Conservation (phyloP, 2,329 filamentous ascomycete genomes). For the Davidsoniella neocaledoniae region DNA sequence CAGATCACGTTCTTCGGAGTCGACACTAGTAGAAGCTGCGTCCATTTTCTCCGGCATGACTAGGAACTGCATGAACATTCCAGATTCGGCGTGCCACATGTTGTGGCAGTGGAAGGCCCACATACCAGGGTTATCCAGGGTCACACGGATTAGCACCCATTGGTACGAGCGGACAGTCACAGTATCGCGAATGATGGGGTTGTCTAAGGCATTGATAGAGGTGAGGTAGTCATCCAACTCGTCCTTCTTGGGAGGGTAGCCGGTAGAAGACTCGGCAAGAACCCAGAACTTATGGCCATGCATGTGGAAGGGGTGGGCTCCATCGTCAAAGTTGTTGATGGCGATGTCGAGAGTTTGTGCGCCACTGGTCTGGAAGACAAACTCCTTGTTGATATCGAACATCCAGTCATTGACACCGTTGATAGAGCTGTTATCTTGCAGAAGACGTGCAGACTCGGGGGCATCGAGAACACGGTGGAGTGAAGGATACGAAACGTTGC, state of each 20-base stretch:
- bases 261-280: slow-evolving; percentile 18
- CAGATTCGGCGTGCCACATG: slow-evolving; percentile 40
- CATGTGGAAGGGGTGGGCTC: slow-evolving; percentile 28
- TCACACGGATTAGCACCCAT: slow-evolving; percentile 36
- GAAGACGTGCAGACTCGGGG: neutral
- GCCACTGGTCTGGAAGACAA: slow-evolving; percentile 33
- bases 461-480: slow-evolving; percentile 22
- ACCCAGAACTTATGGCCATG: slow-evolving; percentile 40
- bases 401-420: slow-evolving; percentile 19
- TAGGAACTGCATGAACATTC: slow-evolving; percentile 41
- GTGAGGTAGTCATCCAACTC: slow-evolving; percentile 17
- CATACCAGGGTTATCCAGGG: slow-evolving; percentile 39
- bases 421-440: slow-evolving; percentile 7
- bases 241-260: slow-evolving; percentile 20
- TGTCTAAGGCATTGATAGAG: slow-evolving; percentile 16
- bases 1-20: slow-evolving; percentile 16
- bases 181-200: slow-evolving; percentile 25
- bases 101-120: slow-evolving; percentile 45
- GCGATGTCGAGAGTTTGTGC: slow-evolving; percentile 27
- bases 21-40: neutral
- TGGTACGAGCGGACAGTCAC: slow-evolving; percentile 36
- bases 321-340: slow-evolving; percentile 21
- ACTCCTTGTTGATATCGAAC: slow-evolving; percentile 20
- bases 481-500: slow-evolving; percentile 21
- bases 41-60: slow-evolving; percentile 13